These are phyloP conservation scores for Sporothrix euskadiensis DNA, from an alignment of 2,329 filamentous ascomycete species.

Conservation along the genomic window DNA sequence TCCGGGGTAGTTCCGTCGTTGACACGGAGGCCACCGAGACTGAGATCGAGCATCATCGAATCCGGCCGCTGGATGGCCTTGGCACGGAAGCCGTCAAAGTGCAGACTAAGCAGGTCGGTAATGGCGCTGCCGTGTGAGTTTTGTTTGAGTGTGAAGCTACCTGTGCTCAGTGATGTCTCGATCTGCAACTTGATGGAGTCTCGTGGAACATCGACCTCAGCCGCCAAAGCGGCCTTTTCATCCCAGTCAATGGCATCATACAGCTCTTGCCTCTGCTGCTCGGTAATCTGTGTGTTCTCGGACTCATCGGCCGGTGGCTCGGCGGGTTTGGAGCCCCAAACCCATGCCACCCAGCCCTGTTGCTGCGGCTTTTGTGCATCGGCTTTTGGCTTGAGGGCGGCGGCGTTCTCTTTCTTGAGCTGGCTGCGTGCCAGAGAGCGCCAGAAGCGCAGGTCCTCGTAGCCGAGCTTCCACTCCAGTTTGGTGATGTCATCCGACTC, in stretches of 20 bases:
- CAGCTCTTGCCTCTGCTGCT: conserved; percentile 92
- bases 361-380: conserved; percentile 52
- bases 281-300: conserved; percentile 84
- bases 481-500: conserved; percentile 72
- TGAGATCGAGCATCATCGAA: conserved; percentile 83
- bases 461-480: conserved; percentile 84
- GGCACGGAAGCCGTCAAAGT: conserved; percentile 93
- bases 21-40: conserved; percentile 86
- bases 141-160: conserved; percentile 90
- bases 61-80: conserved; percentile 88
- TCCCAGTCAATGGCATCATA: conserved; percentile 99
- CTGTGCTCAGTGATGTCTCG: conserved; percentile 89
- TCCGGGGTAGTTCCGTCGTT: conserved; percentile 94
- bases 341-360: conserved; percentile 88
- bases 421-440: conserved; percentile 90
- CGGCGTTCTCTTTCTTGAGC: conserved; percentile 90
- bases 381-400: conserved; percentile 79
- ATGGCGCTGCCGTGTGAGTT: conserved; percentile 70
- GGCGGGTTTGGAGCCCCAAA: conserved; percentile 76
- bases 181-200: conserved; percentile 92
- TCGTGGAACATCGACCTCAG: conserved; percentile 83
- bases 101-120: conserved; percentile 81
- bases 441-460: conserved; percentile 98
- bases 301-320: conserved; percentile 60
- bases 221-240: conserved; percentile 85